Evolutionary conservation across 495 filamentous ascomycete genomes (phyloP), one percentile per base, ranked within the genome.

Genomic region (Daldinia loculata): DNA sequence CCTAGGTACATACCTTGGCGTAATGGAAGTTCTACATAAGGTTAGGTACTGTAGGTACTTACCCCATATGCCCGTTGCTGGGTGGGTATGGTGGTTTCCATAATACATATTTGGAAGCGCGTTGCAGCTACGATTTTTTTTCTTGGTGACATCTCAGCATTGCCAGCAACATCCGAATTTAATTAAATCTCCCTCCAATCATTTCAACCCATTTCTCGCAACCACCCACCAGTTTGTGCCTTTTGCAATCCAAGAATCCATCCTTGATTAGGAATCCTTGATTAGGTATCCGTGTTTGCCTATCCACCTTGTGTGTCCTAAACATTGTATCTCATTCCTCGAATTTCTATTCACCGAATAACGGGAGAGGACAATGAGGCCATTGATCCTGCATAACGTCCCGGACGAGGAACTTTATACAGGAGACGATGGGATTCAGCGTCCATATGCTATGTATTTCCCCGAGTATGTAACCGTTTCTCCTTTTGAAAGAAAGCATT

Each of bases 311-410:
- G 62, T 62, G 57, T 36, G 30, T 43, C 51, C 24, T 29, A 41
- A 60, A 48, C 52, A 62, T 62, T 58, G 50, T 56, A 32, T 56
- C 30, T 55, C 56, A 61, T 50, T 38, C 22, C 41, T 26, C 48
- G 29, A n/a, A 61, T 22, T 55, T 63, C 52, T n/a, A 59, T 56
- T 57, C 43, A 43, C 26, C 34, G 15, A 56, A 30, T 22, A 24
- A 41, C 64, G 9, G 26, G 39, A 67, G 45, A 68, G 61, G 55
- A 75, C 69, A 56, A 88, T 87, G 85, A 79, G 84, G 36, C 86
- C 86, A 50, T 77, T 88, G 48, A 86, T 88, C 69, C 76, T 88
- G 27, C 86, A 88, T 76, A 87, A 88, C 71, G 86, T 88, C 27
- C 84, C 86, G 55, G 85, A 87, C 68, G 85, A 87, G 30, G 86